Conservation (phyloP, 768 basidiomycete genomes). For the Basidioascus undulatus region DNA sequence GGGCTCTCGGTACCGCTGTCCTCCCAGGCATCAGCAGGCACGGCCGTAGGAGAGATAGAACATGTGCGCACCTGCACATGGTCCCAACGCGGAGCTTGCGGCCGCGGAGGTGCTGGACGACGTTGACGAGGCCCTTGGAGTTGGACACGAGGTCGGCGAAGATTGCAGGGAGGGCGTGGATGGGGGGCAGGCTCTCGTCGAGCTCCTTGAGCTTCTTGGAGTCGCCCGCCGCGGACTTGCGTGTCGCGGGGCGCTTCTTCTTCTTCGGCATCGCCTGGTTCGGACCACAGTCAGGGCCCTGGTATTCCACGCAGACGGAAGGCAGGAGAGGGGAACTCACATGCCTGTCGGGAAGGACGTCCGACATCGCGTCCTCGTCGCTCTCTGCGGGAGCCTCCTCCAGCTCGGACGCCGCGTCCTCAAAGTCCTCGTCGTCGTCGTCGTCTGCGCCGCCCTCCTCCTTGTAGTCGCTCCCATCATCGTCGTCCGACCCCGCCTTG, state of each 20-base stretch:
- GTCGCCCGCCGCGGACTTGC: neutral
- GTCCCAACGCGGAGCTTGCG: conserved; percentile 79
- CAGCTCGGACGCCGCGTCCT: conserved; percentile 2
- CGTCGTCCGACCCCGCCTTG: conserved; percentile 14
- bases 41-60: neutral
- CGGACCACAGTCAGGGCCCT: neutral
- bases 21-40: conserved; percentile 13
- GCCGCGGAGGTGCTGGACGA: conserved; percentile 25
- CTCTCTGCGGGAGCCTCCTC: conserved; percentile 15
- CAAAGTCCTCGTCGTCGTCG: no score
- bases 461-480: conserved; percentile 17
- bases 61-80: conserved; percentile 32
- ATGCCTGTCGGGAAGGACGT: conserved; percentile 7
- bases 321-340: neutral
- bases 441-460: conserved; percentile 11
- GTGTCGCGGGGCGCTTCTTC: neutral
- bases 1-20: conserved; percentile 90
- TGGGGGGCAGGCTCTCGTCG: conserved; percentile 29
- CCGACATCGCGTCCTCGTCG: conserved; percentile 17
- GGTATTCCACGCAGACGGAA: neutral
- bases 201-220: neutral
- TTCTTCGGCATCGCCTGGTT: neutral
- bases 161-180: conserved; percentile 43
- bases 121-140: conserved; percentile 22
- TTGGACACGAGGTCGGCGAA: conserved; percentile 52